These are phyloP conservation scores for Beta corolliflora DNA, from an alignment of 179 eudicot species.

Conservation along the genomic window DNA sequence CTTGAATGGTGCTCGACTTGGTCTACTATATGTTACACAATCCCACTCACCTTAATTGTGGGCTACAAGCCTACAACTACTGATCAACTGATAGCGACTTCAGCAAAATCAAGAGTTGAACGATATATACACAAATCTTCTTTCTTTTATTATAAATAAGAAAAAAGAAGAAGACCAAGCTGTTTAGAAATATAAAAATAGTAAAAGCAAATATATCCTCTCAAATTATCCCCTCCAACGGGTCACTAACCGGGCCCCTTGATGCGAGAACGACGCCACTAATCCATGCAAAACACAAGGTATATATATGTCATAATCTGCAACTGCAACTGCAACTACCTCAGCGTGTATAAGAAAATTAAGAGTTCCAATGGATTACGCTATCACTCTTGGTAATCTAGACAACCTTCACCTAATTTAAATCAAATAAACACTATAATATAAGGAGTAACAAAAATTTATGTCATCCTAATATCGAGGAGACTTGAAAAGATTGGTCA, in stretches of 20 bases:
- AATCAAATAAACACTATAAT: neutral
- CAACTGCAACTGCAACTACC: neutral
- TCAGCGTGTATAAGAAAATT: neutral
- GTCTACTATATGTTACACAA: no score
- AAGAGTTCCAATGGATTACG: neutral
- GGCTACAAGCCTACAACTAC: neutral
- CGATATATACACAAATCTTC: no score
- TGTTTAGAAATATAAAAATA: neutral
- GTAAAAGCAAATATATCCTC: neutral
- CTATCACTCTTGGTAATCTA: neutral
- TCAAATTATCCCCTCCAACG: neutral
- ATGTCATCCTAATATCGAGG: neutral
- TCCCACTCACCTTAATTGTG: no score
- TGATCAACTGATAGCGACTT: neutral
- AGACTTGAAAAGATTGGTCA: neutral
- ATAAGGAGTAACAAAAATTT: neutral
- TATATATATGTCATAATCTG: conserved; percentile 5
- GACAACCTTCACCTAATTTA: conserved; percentile 8
- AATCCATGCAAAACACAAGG: neutral
- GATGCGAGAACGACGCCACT: neutral
- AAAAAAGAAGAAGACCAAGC: neutral
- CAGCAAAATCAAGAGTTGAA: neutral
- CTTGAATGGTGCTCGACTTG: no score
- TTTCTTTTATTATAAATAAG: no score
- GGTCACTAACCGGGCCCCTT: neutral